Base-by-base conservation (phyloP, 805 yeast genomes). In the Metschnikowia baotianmanensis region DNA sequence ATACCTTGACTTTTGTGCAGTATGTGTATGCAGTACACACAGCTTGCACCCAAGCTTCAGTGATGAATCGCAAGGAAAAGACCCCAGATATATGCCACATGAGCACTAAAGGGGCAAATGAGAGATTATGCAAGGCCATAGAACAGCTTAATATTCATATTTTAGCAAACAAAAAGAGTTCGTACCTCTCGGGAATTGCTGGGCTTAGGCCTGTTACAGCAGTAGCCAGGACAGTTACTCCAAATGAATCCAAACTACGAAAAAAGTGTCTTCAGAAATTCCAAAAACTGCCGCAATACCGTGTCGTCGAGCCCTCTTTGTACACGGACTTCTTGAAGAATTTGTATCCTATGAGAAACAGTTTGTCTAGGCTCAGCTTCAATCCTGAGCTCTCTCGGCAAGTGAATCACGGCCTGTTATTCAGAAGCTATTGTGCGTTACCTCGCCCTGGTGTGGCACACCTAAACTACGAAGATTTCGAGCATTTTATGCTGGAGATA, bases 391-490 rank as follows among this genome's bases (percentile, higher is more conserved):
- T 41, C 12, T 31, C 30, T 18, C 35, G 35, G 5, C 37, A 37
- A 6, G 53, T 65, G 20, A 55, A 62, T 47, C 68, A 64, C 37
- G 37, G 50, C 13, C 34, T 42, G 16, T 42, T 68, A 12, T 62
- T 45, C 43, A 42, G 52, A 15, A 43, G 56, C 18, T 67, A 62
- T 43, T 29, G 40, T n/a, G 56, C 51, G 18, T 45, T 63, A 21
- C 62, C 65, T 4, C 33, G 39, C 4, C 69, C 65, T 6, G 54
- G 50, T 8, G 59, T 55, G 22, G 50, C 44, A 6, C 56, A 59
- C 30, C 41, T 69, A 33, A 46, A 43, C 11, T 55, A 58, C 15
- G 31, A 48, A 1, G 62, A 62, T 31, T 52, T 67, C 16, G 59
- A 63, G 36, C 52, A 46, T 5, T 61, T 69, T 24, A 43, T 68